phyloP scores from a whole-genome alignment of 768 basidiomycete species.

The Lactifluus rugatus region DNA sequence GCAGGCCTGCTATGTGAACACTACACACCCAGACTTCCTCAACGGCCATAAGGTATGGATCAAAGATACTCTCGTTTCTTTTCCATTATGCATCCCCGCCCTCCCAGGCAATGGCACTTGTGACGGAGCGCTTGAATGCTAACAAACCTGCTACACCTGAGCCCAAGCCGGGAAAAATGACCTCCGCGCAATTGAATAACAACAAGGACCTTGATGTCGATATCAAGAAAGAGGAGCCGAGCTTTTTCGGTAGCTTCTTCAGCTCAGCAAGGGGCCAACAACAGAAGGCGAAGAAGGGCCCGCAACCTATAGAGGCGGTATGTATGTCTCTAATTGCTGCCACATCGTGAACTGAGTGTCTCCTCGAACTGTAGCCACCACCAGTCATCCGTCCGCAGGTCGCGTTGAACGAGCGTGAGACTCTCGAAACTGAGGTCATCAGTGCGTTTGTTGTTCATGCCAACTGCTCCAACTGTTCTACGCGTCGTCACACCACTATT shows the following conservation, averaged over 20 bases:
- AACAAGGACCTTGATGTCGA: conserved; percentile 93
- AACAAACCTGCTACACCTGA: conserved; percentile 67
- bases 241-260: conserved; percentile 97
- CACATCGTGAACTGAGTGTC: conserved; percentile 22
- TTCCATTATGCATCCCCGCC: conserved; percentile 5
- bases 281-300: conserved; percentile 46
- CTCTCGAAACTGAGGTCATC: conserved; percentile 99
- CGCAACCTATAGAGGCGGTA: conserved; percentile 49
- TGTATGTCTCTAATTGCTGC: conserved; percentile 12
- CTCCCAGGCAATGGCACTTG: conserved; percentile 73
- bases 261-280: conserved; percentile 46
- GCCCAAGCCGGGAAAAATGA: conserved; percentile 57
- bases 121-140: conserved; percentile 74
- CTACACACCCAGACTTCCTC: conserved; percentile 97
- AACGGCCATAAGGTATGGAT: conserved; percentile 73
- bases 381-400: conserved; percentile 81
- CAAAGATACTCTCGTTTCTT: not conserved
- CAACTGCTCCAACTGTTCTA: not conserved
- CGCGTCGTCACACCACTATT: not conserved
- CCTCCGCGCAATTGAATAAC: conserved; percentile 69
- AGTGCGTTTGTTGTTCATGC: conserved; percentile 47
- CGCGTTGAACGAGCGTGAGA: conserved; percentile 87
- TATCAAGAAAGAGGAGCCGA: conserved; percentile 74
- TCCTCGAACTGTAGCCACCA: conserved; percentile 51
- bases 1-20: conserved; percentile 99